Base-by-base conservation (phyloP, 192 early-diverging fungal genomes). In the Gorgonomyces haynaldii region DNA sequence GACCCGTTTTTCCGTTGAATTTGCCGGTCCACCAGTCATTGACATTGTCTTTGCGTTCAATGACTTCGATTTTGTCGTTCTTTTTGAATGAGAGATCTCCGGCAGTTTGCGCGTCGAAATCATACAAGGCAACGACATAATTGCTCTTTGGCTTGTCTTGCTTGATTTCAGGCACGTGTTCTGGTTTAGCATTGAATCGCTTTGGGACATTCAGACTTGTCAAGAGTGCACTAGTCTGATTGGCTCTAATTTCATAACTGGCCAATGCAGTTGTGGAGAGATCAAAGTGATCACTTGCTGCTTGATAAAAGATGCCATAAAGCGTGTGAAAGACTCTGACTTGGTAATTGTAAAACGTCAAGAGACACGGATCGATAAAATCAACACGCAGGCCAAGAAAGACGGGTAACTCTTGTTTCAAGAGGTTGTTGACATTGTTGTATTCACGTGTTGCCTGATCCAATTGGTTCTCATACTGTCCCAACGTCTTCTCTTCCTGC, bases 361-460 rank as follows among this genome's bases (percentile, higher is more conserved):
- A 61, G 58, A 93, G 84, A 43, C 89, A 82, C 5, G 90, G 88
- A 19, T 93, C 88, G 27, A 93, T 84, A 52, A 96, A 85, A 40
- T 78, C 61, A 23, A 70, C 56, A 26, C 80, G 61, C 52, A 87
- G 66, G 13, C 71, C 72, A 41, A 98, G 75, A 52, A 96, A 82
- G 16, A 68, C 46, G 24, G 85, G 81, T n/a, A 98, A 65, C 50
- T 96, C 74, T 7, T 71, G 61, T 45, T 87, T 88, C 42, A 95
- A 54, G 51, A 80, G 57, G 24, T 83, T 79, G 64, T 95, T 91
- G 50, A 85, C 69, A 46, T 81, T 74, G 44, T 83, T 83, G 64
- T 84, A 98, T 51, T 91, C 86, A 34, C 82, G 58, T 2, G 81
- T 82, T 0, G 95, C 83, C 43, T 81, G 79, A 46, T 86, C 83